Conservation (phyloP, 768 basidiomycete species). For the Suillus lakei region DNA sequence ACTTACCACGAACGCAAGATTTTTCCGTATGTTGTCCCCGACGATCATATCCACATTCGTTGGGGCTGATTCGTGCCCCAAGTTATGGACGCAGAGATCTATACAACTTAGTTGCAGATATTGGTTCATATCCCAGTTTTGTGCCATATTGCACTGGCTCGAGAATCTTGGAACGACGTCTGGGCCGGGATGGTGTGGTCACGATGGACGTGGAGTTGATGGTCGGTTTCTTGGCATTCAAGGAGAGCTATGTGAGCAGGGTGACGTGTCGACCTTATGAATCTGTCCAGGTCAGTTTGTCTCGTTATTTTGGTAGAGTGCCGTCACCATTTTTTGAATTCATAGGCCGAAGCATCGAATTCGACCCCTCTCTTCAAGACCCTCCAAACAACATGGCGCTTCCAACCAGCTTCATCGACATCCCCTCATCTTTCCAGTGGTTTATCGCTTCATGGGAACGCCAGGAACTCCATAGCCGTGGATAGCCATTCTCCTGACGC, state of each 20-base stretch:
- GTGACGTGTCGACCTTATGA: slow-evolving; percentile 82
- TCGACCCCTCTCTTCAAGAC: slow-evolving; percentile 76
- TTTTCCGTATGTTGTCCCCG: slow-evolving; percentile 71
- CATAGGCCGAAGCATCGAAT: slow-evolving; percentile 72
- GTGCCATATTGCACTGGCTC: slow-evolving; percentile 88
- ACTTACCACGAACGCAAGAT: slow-evolving; percentile 84
- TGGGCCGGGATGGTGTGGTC: slow-evolving; percentile 38
- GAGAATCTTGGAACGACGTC: slow-evolving; percentile 51
- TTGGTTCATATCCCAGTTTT: slow-evolving; percentile 84
- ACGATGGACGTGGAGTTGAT: slow-evolving; percentile 84
- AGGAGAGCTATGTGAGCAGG: slow-evolving; percentile 85
- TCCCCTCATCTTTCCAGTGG: slow-evolving; percentile 43
- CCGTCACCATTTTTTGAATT: slow-evolving; percentile 13
- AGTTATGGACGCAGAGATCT: slow-evolving; percentile 83
- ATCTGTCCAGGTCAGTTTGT: slow-evolving; percentile 68
- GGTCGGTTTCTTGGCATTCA: slow-evolving; percentile 86
- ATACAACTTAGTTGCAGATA: slow-evolving; percentile 86
- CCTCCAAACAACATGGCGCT: slow-evolving; percentile 74
- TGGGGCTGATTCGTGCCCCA: slow-evolving; percentile 14
- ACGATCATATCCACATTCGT: slow-evolving; percentile 15
- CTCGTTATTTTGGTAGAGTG: neutral
- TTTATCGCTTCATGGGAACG: slow-evolving; percentile 12
- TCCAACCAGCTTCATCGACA: slow-evolving; percentile 58
- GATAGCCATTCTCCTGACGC: slow-evolving; percentile 18
- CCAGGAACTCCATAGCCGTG: neutral